Evolutionary conservation across 139 green algal genomes (phyloP), one percentile per base, ranked within the genome.

Genomic region (Klebsormidium nitens): DNA sequence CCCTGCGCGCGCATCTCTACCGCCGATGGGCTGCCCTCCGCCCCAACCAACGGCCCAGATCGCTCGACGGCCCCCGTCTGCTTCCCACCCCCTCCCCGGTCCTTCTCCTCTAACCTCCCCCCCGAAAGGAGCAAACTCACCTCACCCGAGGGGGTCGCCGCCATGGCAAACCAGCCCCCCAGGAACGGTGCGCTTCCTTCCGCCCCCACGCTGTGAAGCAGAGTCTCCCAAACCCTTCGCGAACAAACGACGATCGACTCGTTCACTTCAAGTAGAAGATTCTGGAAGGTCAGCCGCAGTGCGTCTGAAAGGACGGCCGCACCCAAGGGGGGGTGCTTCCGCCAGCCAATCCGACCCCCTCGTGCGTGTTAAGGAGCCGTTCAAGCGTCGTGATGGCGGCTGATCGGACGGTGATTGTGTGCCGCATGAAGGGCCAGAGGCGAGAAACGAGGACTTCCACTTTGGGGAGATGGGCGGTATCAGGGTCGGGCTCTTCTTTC

Each of bases 361-460:
- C 63, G 55, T 59, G 29, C 5, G 28, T 11, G 28, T 35, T 59
- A 23, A 77, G 47, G 38, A 67, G 59, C 23, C 61, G 60, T 1
- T 37, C 55, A 3, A 83, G 37, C 31, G 77, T 83, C 14, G 39
- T 65, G 64, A 91, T 60, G 8, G 72, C 79, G 2, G 88, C 86
- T 1, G 81, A 47, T 3, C 91, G 89, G 2, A 97, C 92, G 3
- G 60, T 67, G 0, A 96, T 73, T 19, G 55, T 83, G 81, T 97
- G 92, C 1, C 76, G 63, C 35, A 95, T 75, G 44, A 92, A 91
- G 3, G 90, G 91, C 82, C 82, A 95, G 36, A 95, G 69, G 0
- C 83, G 81, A 4, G 83, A 87, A 49, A 90, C 74, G 49, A 82
- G 68, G 6, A 40, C 72, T 36, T 38, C 59, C 36, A 65, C 39